Evolutionary conservation across 2,329 filamentous ascomycete genomes (phyloP).

Genomic region (Hymenoscyphus repandus): DNA sequence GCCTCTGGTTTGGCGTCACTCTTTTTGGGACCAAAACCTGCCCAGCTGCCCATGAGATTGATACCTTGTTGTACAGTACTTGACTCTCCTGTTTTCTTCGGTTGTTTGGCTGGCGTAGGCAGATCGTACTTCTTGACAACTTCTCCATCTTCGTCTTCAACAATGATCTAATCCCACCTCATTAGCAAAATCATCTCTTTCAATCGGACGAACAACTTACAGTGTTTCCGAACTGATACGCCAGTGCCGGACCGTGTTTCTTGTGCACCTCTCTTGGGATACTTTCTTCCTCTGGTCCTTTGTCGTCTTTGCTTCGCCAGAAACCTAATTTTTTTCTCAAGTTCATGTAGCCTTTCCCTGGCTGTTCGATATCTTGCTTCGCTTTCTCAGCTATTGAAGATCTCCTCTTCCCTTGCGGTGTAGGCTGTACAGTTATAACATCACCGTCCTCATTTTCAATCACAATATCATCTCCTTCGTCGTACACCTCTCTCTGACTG

Average conservation of each 20-base stretch:
- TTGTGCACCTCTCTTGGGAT: constrained; percentile 38
- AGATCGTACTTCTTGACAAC: constrained; percentile 81
- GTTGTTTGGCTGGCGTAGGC: constrained; percentile 37
- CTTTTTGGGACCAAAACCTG: constrained; percentile 19
- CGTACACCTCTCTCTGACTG: constrained; percentile 60
- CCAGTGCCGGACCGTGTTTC: constrained; percentile 67
- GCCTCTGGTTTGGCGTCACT: constrained; percentile 3
- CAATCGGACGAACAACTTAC: constrained; percentile 37
- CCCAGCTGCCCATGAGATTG: constrained; percentile 25
- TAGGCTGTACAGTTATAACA: constrained; percentile 63
- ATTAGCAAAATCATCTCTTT: constrained; percentile 2
- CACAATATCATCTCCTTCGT: constrained; percentile 74
- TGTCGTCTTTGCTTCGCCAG: constrained; percentile 34
- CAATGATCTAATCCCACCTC: constrained; percentile 57
- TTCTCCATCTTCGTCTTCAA: constrained; percentile 81
- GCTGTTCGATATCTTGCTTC: constrained; percentile 34
- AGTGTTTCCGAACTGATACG: constrained; percentile 80
- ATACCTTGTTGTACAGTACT: constrained; percentile 23
- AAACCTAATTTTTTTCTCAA: constrained; percentile 29
- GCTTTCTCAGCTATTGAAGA: constrained; percentile 21
- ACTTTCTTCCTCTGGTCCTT: constrained; percentile 33
- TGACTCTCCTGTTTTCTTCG: constrained; percentile 10
- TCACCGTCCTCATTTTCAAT: constrained; percentile 86
- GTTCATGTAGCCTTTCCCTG: constrained; percentile 25
- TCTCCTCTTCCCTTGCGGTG: constrained; percentile 15